Percentiles rank a stretch among this genome's conserved stretches.
These are phyloP conservation scores for Carex scoparia DNA, from an alignment of 176 grass and related monocot genomes.

Conservation along the genomic window DNA sequence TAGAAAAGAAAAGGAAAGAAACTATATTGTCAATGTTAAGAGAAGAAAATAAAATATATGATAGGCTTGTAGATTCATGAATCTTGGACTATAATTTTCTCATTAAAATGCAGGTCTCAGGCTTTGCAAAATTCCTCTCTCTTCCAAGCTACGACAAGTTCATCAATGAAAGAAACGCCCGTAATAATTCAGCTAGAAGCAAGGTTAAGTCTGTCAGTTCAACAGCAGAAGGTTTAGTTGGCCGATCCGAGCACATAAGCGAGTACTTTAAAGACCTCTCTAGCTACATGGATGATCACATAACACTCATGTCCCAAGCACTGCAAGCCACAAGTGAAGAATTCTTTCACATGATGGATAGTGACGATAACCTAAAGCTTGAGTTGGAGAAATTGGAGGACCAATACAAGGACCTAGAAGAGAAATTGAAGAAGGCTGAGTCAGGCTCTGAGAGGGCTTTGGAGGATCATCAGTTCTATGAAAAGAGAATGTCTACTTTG, in stretches of 20 bases:
- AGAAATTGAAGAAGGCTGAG: slow-evolving; percentile 64
- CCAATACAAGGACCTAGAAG: slow-evolving; percentile 52
- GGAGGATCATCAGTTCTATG: slow-evolving; percentile 40
- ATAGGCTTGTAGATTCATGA: not conserved
- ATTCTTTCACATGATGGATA: slow-evolving; percentile 55
- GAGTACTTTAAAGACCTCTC: slow-evolving; percentile 58
- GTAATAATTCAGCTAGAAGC: slow-evolving; percentile 31
- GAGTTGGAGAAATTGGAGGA: slow-evolving; percentile 54
- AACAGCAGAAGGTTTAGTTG: slow-evolving; percentile 50
- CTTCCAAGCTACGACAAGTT: slow-evolving; percentile 53
- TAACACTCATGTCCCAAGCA: slow-evolving; percentile 39
- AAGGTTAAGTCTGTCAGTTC: slow-evolving; percentile 43
- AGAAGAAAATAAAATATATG: not conserved
- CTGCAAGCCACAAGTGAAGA: slow-evolving; percentile 47
- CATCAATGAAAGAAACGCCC: slow-evolving; percentile 40
- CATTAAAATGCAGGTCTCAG: slow-evolving; percentile 42
- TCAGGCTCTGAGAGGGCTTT: slow-evolving; percentile 53
- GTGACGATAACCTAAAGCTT: slow-evolving; percentile 48
- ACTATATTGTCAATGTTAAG: not conserved
- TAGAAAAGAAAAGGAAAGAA: not conserved
- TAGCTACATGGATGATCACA: slow-evolving; percentile 50
- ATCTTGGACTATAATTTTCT: not conserved
- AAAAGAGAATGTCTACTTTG: slow-evolving; percentile 50
- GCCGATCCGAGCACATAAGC: slow-evolving; percentile 37
- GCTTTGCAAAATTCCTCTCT: slow-evolving; percentile 43